These are phyloP conservation scores for Rhexocercosporidium sp. DNA, from an alignment of 2,329 filamentous ascomycete genomes.

Conservation along the genomic window DNA sequence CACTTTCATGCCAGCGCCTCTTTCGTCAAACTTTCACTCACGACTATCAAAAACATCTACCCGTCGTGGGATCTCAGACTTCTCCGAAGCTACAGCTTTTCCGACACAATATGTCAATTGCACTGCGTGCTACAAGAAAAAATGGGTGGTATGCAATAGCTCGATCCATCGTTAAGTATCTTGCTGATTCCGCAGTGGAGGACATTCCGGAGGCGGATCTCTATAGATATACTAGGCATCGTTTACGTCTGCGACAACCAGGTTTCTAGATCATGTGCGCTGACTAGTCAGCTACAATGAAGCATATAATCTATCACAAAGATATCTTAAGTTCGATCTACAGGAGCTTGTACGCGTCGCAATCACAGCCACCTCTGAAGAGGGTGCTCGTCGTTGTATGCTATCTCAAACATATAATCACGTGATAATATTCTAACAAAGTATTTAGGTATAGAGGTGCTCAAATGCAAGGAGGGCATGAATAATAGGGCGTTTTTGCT, in stretches of 20 bases:
- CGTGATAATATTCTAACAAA: slow-evolving; percentile 8
- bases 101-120: background rate
- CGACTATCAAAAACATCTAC: background rate
- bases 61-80: background rate
- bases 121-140: background rate
- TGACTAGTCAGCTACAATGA: slow-evolving; percentile 36
- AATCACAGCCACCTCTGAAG: slow-evolving; percentile 15
- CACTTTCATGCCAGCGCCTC: background rate
- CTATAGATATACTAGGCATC: slow-evolving; percentile 38
- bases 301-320: slow-evolving; percentile 34
- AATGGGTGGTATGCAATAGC: slow-evolving; percentile 1
- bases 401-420: background rate
- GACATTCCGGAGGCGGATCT: slow-evolving; percentile 35
- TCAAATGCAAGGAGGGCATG: slow-evolving; percentile 30
- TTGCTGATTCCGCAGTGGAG: slow-evolving; percentile 16
- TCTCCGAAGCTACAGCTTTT: background rate
- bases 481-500: slow-evolving; percentile 32
- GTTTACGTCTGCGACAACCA: slow-evolving; percentile 26
- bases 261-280: slow-evolving; percentile 9
- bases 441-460: slow-evolving; percentile 26
- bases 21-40: background rate
- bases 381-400: slow-evolving; percentile 28
- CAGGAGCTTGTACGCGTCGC: slow-evolving; percentile 33
- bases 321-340: slow-evolving; percentile 41
- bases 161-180: background rate